Evolutionary conservation across 108 stramenopile species (phyloP), one percentile per base, ranked within the genome.

Genomic region (Discostella stelligeroides): DNA sequence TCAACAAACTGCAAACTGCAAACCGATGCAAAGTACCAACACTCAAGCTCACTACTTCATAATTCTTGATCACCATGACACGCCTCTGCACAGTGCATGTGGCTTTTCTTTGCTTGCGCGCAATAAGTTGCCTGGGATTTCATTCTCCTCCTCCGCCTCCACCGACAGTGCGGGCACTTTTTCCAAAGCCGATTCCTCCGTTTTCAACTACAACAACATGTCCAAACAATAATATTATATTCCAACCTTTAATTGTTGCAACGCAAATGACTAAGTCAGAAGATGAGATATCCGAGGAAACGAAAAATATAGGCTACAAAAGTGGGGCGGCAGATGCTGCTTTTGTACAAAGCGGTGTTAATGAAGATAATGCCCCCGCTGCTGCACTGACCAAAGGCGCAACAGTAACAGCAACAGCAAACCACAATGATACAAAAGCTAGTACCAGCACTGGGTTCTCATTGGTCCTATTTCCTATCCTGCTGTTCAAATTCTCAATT

Each of bases 401-500:
- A n/a, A 45, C 43, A 45, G 12, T 10, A 45, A 7, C 13, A 7
- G 7, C 13, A 17, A 45, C 43, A n/a, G n/a, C n/a, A n/a, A n/a
- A n/a, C n/a, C n/a, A n/a, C 13, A 28, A 20, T 9, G n/a, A 34
- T 5, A 9, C 37, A 9, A 37, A 15, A 14, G 2, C 37, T 10
- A 8, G n/a, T 6, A 20, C 2, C 9, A 37, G 17, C 7, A 6
- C 0, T 21, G 57, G 57, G 4, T 58, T 58, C 64, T 21, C 65
- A 6, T n/a, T 66, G 9, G n/a, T 66, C 7, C 54, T 72, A 1
- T 13, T 57, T 1, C 71, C 71, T 6, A 55, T 64, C 1, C 68
- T 89, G 0, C 66, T 89, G 39, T 60, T 62, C 70, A 89, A 89
- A 60, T 86, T 89, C 50, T 41, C 78, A n/a, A 72, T 84, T 17